These are phyloP conservation scores for Bassia scoparia DNA, from an alignment of 148 eudicot species.

Conservation along the genomic window DNA sequence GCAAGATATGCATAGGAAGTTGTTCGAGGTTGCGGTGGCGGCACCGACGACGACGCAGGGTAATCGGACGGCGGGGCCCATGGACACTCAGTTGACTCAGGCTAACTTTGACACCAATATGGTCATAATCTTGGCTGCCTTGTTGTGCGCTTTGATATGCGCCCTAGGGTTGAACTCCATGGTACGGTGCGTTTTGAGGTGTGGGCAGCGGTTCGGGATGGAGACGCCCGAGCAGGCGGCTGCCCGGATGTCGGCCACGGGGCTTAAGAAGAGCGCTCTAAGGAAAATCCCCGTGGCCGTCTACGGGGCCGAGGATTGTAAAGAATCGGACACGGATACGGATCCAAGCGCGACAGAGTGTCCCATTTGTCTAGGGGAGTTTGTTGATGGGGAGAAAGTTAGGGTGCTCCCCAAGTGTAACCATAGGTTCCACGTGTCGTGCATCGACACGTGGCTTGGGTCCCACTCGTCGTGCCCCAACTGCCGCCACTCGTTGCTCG, in stretches of 20 bases:
- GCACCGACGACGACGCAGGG: neutral
- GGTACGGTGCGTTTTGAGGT: constrained; percentile 37
- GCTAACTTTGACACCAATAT: constrained; percentile 47
- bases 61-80: constrained; percentile 18
- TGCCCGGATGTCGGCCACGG: constrained; percentile 19
- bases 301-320: constrained; percentile 26
- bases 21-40: neutral
- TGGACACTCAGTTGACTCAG: constrained; percentile 14
- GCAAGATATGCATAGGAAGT: constrained; percentile 9
- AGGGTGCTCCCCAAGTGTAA: constrained; percentile 57
- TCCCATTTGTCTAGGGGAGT: constrained; percentile 60
- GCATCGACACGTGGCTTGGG: constrained; percentile 57
- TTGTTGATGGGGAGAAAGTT: constrained; percentile 53
- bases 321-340: neutral
- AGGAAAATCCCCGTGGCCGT: constrained; percentile 35
- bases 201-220: constrained; percentile 24
- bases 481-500: constrained; percentile 46
- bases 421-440: constrained; percentile 56
- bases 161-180: constrained; percentile 49
- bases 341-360: constrained; percentile 34
- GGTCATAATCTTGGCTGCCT: constrained; percentile 51
- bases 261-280: constrained; percentile 44
- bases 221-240: constrained; percentile 26
- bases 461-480: constrained; percentile 58
- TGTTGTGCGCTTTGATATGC: constrained; percentile 45